Base-by-base conservation (phyloP, 768 basidiomycete genomes). In the Leccinum broughii region DNA sequence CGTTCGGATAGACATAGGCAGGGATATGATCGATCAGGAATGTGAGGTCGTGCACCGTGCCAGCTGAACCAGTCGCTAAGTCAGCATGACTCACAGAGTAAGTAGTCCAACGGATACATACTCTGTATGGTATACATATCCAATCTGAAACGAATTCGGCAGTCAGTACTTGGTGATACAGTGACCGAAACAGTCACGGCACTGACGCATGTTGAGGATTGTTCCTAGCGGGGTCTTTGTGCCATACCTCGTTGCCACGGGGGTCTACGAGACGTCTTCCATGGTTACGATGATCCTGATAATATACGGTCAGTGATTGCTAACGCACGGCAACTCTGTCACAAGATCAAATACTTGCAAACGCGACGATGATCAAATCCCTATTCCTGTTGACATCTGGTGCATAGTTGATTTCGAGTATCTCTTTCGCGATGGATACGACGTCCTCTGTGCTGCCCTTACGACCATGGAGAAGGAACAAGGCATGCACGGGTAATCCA, bases 21-120 rank as follows among this genome's bases (percentile, higher is more conserved):
- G 88, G 85, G 4, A 95, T 78, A 65, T 90, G 87, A 69, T 95
- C 92, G 55, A 94, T 88, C 59, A 95, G 72, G 75, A 89, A 87
- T 0, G 89, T 88, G 7, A 94, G 81, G 67, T 95, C 94, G 39
- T 81, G 76, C 3, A 86, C 84, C 0, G 92, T 88, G 2, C 92
- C 92, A 57, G 72, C 72, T 73, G 55, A 56, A 56, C 14, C 57
- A 30, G 22, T 30, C 52, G 1, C 24, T 20, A 46, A 26, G 53
- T 68, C 59, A 62, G 55, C 32, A 55, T 26, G 4, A 26, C 24
- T 24, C 15, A 14, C 28, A 39, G 41, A 59, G 44, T 6, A 28
- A 17, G 22, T 22, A 1, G 26, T 3, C 37, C 30, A 9, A 51
- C 22, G 35, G 26, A 32, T 34, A 64, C 66, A 26, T 64, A 73